Base-by-base conservation (phyloP, 768 basidiomycete species). In the Boletus edulis region DNA sequence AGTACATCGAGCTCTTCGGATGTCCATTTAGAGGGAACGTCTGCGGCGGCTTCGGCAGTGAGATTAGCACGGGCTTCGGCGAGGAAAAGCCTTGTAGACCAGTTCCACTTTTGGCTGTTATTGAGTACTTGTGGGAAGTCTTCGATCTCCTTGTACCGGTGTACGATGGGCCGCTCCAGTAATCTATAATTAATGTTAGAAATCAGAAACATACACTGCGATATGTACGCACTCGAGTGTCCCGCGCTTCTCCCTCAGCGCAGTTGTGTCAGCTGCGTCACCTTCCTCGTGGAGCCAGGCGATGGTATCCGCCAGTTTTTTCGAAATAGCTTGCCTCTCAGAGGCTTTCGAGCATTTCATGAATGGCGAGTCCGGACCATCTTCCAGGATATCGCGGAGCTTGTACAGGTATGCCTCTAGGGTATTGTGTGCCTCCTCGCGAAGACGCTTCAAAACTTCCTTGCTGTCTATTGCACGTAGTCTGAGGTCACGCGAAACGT, bases 381-480 rank as follows among this genome's bases (percentile, higher is more conserved):
- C 84, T 31, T 82, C 79, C 31, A 98, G 76, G 11, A 96, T 77
- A 65, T 94, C 94, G 20, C 91, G 86, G 34, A 97, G 73, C 56
- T 87, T 82, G 75, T 99, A 99, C n/a, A 98, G 72, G 67, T 97
- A 97, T 32, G 87, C 84, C 71, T 99, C 97, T 49, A 99, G 83
- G 24, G 81, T 78, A 72, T 99, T 99, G 31, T 88, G 80, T 3
- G 93, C 92, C 69, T 98, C 97, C 64, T 95, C 95, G 32, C 85
- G 85, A 50, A 84, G 83, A 32, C 77, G 78, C 69, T 91, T 93
- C 17, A 85, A 81, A 3, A 78, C 74, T 73, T 98, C 95, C 51
- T 87, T 85, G 8, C 76, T 69, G 61, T 96, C 91, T 55, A 96
- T 78, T 11, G 85, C 83, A 13, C 87, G 82, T 12, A 99, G 77